Conservation (phyloP, 352 stramenopile genomes). For the Nothophytophthora sp. region DNA sequence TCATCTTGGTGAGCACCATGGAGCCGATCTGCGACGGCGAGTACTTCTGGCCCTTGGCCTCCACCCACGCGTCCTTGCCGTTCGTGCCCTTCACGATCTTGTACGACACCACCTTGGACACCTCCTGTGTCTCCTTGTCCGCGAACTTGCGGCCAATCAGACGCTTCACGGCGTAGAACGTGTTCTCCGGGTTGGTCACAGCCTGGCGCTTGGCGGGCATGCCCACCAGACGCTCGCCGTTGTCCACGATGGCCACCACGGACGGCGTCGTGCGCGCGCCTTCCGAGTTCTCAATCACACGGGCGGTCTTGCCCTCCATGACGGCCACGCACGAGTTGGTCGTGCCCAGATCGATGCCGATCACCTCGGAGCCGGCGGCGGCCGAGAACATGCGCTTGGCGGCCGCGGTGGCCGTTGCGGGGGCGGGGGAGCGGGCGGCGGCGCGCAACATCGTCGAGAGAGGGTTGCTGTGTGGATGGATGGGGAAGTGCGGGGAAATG, state of each 20-base stretch:
- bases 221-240: constrained; percentile 94
- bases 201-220: constrained; percentile 95
- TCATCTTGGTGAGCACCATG: constrained; percentile 99
- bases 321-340: constrained; percentile 95
- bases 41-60: constrained; percentile 93
- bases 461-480: neutral
- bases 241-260: constrained; percentile 95
- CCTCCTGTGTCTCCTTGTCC: constrained; percentile 95
- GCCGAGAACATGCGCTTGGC: constrained; percentile 56
- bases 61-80: constrained; percentile 94
- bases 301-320: constrained; percentile 80
- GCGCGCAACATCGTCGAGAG: constrained; percentile 26
- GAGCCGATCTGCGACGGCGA: constrained; percentile 96
- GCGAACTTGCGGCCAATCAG: constrained; percentile 95
- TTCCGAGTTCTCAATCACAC: constrained; percentile 98
- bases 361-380: constrained; percentile 54
- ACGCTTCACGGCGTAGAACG: constrained; percentile 98
- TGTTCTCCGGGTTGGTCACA: constrained; percentile 98
- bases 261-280: constrained; percentile 96
- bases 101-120: constrained; percentile 96
- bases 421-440: constrained; percentile 13
- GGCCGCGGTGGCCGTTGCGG: constrained; percentile 18
- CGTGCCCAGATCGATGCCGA: constrained; percentile 98
- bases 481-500: constrained; percentile 26
- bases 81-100: constrained; percentile 96